Evolutionary conservation across 192 early-diverging fungal genomes (phyloP).

Genomic region (Phlyctochytrium bullatum): DNA sequence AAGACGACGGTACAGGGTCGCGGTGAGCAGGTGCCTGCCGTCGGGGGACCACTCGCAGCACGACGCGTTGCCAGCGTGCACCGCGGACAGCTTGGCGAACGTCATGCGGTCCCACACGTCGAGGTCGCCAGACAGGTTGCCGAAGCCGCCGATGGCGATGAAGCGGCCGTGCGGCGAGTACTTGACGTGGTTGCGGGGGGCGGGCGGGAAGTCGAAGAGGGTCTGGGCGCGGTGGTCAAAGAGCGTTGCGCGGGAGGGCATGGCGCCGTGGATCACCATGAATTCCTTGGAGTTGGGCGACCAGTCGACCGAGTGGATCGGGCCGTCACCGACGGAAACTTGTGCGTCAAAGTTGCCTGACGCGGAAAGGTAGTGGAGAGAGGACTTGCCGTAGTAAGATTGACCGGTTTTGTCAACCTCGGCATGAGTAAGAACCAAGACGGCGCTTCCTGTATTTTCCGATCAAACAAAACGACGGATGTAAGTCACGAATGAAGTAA

Average conservation of each 20-base stretch:
- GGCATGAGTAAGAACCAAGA: constrained; percentile 89
- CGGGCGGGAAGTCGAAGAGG: constrained; percentile 80
- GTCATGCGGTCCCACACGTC: constrained; percentile 92
- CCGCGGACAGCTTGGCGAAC: constrained; percentile 75
- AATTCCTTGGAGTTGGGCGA: constrained; percentile 96
- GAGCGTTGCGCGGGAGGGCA: constrained; percentile 90
- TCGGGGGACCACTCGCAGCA: constrained; percentile 89
- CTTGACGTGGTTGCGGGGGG: constrained; percentile 83
- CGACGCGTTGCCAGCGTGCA: constrained; percentile 82
- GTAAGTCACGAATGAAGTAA: constrained; percentile 2
- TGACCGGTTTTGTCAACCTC: constrained; percentile 94
- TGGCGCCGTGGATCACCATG: constrained; percentile 88
- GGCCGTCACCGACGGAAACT: constrained; percentile 77
- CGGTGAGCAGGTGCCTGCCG: constrained; percentile 88
- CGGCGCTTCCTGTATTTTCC: constrained; percentile 51
- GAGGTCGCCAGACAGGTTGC: constrained; percentile 90
- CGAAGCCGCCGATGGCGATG: constrained; percentile 90
- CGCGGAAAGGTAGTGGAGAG: constrained; percentile 85
- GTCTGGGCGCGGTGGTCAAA: constrained; percentile 83
- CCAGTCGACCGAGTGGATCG: constrained; percentile 97
- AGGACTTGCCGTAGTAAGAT: constrained; percentile 97
- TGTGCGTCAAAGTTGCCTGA: constrained; percentile 91
- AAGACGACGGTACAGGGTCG: constrained; percentile 88
- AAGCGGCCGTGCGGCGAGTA: constrained; percentile 90
- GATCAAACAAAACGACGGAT: neutral